Base-by-base conservation (phyloP, 2,329 filamentous ascomycete genomes). In the Neurospora crassa region DNA sequence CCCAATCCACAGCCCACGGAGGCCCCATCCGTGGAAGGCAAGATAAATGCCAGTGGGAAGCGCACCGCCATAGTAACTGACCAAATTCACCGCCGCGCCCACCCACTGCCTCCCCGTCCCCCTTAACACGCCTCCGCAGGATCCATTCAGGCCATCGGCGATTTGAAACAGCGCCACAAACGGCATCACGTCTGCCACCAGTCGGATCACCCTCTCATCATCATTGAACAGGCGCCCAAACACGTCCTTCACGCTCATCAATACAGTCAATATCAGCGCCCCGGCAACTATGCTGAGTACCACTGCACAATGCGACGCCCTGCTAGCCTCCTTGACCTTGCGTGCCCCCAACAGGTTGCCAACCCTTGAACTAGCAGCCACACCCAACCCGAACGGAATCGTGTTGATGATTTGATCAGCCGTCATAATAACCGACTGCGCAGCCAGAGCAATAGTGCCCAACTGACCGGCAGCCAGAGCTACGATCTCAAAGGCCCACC, bases 401-500 rank as follows among this genome's bases (percentile, higher is more conserved):
- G 93, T 96, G 78, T 89, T 94, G 83, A 94, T 90, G 71, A 94
- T 88, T 78, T 95, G 92, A 78, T 96, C 93, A 0, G 91, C 89
- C 0, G 93, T 96, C 93, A 96, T 96, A 78, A 97, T 94, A 29
- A 96, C 92, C 68, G 89, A 92, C 80, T 97, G 93, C 0, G 93
- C 92, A 0, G 93, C 93, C 0, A 97, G 84, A 0, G 92, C 87
- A 42, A 94, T 87, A 0, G 92, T 94, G 3, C 94, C 94, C 0
- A 97, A 86, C 43, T 90, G 87, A 1, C 93, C 93, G 5, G 93
- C 93, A 1, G 91, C 92, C 0, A 96, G 86, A 1, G 93, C 92
- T 1, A 96, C 92, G 74, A 96, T 95, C 80, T 96, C 93, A 76
- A 97, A 97, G 0, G 93, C 94, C 93, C 93, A 96, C 93, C 93